Evolutionary conservation across 2,329 filamentous ascomycete genomes (phyloP).

Genomic region (Cryphonectria carpinicola): DNA sequence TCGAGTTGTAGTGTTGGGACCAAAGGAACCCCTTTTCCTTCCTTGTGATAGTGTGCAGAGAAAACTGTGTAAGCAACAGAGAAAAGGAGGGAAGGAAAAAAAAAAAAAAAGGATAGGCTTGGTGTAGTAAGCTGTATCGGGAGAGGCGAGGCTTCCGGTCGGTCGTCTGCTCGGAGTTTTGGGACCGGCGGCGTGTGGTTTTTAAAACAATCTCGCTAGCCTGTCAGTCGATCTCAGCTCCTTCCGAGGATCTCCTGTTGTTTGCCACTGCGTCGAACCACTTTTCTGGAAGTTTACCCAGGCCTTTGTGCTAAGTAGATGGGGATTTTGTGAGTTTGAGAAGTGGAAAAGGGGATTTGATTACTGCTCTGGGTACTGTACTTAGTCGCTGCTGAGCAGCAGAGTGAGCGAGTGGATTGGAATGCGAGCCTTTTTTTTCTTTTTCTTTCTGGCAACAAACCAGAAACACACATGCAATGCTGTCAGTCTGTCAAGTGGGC

Average conservation of each 20-base stretch:
- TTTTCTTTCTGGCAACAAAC: neutral
- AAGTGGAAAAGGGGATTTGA: neutral
- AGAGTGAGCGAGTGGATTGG: neutral
- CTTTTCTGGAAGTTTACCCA: conserved; percentile 13
- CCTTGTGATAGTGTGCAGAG: neutral
- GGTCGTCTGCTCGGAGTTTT: conserved; percentile 7
- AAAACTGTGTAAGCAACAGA: neutral
- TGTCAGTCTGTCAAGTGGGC: neutral
- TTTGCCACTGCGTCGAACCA: conserved; percentile 30
- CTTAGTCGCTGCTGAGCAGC: neutral
- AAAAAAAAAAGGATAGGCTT: neutral
- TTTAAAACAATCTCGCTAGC: conserved; percentile 28
- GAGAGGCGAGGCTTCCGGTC: conserved; percentile 5
- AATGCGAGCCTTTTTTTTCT: neutral
- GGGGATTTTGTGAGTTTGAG: neutral
- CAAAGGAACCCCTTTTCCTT: neutral
- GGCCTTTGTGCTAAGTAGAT: neutral
- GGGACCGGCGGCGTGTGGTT: conserved; percentile 16
- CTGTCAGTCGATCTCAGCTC: conserved; percentile 25
- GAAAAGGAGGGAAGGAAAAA: neutral
- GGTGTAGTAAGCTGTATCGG: conserved; percentile 9
- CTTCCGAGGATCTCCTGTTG: conserved; percentile 29
- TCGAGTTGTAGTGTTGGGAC: neutral
- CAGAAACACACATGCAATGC: neutral
- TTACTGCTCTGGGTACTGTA: neutral